These are phyloP conservation scores for Yarrowia alimentaria DNA, from an alignment of 805 yeast genomes.

Conservation along the genomic window DNA sequence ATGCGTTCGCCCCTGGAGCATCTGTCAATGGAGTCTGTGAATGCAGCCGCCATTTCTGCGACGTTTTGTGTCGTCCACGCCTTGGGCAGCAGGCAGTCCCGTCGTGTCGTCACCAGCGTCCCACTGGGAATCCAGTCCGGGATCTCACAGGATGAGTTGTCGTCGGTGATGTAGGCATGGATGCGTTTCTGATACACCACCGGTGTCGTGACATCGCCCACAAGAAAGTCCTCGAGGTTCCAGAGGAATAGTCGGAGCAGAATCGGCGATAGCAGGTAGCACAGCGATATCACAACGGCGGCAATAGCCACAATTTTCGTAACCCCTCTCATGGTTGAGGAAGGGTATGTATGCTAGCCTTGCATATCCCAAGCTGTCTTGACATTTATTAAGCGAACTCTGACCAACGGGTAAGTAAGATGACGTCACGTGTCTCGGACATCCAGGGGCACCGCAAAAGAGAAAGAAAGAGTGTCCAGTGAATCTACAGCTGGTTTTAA, in stretches of 20 bases:
- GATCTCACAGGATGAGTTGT: neutral
- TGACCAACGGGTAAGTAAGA: too few relatives aligned
- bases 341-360: too few relatives aligned
- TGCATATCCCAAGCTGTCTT: too few relatives aligned
- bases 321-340: too few relatives aligned
- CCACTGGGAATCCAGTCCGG: constrained; percentile 10
- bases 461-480: too few relatives aligned
- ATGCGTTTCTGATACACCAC: neutral
- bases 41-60: neutral
- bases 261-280: neutral
- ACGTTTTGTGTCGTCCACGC: too few relatives aligned
- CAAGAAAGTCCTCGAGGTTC: constrained; percentile 6
- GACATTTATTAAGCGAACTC: too few relatives aligned
- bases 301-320: neutral
- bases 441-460: too few relatives aligned
- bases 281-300: neutral
- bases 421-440: too few relatives aligned
- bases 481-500: too few relatives aligned
- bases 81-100: neutral
- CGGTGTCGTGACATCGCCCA: constrained; percentile 11
- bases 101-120: neutral
- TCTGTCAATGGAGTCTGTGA: neutral
- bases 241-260: neutral
- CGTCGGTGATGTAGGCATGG: constrained; percentile 16
- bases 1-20: constrained; percentile 13